Conservation (phyloP, 2,329 filamentous ascomycete genomes). For the Dichotomopilus funicola region DNA sequence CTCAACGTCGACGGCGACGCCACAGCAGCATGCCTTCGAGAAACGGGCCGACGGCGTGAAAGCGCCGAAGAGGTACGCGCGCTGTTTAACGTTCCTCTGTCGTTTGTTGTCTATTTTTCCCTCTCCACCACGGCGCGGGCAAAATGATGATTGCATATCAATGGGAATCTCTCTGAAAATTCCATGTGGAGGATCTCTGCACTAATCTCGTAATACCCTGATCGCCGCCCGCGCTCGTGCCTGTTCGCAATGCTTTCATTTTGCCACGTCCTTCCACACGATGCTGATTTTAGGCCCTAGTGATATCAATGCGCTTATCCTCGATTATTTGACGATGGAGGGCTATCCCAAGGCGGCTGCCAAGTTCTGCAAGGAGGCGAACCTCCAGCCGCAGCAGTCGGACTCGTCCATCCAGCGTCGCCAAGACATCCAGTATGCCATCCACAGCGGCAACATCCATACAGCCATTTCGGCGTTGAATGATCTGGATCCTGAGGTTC, state of each 20-base stretch:
- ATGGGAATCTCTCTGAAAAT: constrained; percentile 99
- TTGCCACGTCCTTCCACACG: background rate
- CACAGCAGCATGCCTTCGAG: constrained; percentile 68
- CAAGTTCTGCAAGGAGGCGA: constrained; percentile 91
- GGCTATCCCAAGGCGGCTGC: constrained; percentile 89
- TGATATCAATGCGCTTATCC: constrained; percentile 89
- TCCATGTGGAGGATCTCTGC: constrained; percentile 83
- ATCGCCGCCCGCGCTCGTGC: constrained; percentile 18
- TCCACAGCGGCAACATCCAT: constrained; percentile 80
- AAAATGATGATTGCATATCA: constrained; percentile 77
- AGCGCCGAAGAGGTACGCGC: constrained; percentile 79
- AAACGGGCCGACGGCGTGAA: constrained; percentile 76
- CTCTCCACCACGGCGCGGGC: constrained; percentile 19
- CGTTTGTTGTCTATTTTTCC: background rate
- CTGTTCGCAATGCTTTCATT: constrained; percentile 5
- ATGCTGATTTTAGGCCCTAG: constrained; percentile 41
- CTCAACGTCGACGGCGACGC: constrained; percentile 65
- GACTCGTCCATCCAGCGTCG: constrained; percentile 67
- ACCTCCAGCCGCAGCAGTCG: constrained; percentile 68
- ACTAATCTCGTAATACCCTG: constrained; percentile 55
- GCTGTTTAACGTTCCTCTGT: no score
- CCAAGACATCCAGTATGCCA: constrained; percentile 76
- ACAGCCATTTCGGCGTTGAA: constrained; percentile 82
- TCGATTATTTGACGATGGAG: constrained; percentile 95
- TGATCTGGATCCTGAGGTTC: constrained; percentile 74